phyloP scores from a whole-genome alignment of 139 green algal genomes.

The Chloropicon primus region DNA sequence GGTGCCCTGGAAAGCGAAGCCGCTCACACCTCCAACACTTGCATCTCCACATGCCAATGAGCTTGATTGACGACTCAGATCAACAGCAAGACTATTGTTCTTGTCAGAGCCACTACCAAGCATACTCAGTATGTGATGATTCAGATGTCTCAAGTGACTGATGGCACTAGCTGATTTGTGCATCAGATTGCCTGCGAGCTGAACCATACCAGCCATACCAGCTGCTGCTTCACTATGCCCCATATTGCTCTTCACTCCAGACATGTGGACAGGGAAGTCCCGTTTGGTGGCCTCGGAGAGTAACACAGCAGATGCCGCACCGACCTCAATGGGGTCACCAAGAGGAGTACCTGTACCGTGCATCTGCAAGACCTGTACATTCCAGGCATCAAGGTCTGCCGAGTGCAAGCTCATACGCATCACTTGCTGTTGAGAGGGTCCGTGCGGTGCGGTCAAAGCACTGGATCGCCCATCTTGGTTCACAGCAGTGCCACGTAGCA shows the following conservation, averaged over 20 bases:
- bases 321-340: constrained; percentile 77
- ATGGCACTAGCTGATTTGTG: background rate
- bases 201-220: background rate
- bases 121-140: background rate
- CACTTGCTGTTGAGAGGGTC: constrained; percentile 65
- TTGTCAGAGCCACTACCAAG: background rate
- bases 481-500: background rate
- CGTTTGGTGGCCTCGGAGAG: background rate
- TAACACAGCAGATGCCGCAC: constrained; percentile 34
- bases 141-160: background rate
- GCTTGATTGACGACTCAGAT: background rate
- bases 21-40: background rate
- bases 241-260: background rate
- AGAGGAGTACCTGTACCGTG: constrained; percentile 69
- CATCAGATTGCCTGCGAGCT: background rate
- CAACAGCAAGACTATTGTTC: background rate
- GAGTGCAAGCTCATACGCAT: constrained; percentile 25
- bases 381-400: constrained; percentile 10
- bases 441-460: constrained; percentile 73
- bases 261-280: background rate
- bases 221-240: background rate
- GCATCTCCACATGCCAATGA: background rate
- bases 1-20: background rate
- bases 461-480: constrained; percentile 6
- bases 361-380: constrained; percentile 38